Base-by-base conservation (phyloP, 495 filamentous ascomycete species). In the Penicillium herquei region DNA sequence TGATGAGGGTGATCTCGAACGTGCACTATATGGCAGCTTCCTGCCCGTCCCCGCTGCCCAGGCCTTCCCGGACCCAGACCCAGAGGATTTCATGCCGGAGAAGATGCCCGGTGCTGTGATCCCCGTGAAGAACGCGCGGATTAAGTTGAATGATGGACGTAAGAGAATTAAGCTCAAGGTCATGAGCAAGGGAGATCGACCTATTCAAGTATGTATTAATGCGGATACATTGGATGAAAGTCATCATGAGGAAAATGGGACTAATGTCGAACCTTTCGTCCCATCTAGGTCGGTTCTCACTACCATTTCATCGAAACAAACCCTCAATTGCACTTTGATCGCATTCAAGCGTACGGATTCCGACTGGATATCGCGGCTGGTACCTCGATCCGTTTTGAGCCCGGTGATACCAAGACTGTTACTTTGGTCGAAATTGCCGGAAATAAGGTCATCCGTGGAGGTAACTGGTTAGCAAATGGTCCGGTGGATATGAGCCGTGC, bases 301-400 rank as follows among this genome's bases (percentile, higher is more conserved):
- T 98, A 98, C 72, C 92, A 98, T 72, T 91, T 98, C 70, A 83
- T 96, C 64, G 94, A 98, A 77, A 88, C 85, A 17, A 98, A 98
- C 67, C 89, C 92, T 17, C 83, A 88, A 70, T 77, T 98, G 51
- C 84, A 90, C 65, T 98, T 98, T 69, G 94, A 98, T 70, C 89
- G 94, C n/a, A 69, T 83, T 30, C 83, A 84, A 47, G 81, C 92
- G 1, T 92, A 92, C 61, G 94, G 94, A 3, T 96, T 81, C 69
- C 82, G 92, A 10, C 79, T 98, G 17, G 92, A 98, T 65, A 92
- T 98, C 39, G 71, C 92, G 2, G 91, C 95, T 10, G 94, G 94
- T 12, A 97, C 92, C 1, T 94, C 92, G 13, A 86, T 98, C 33
- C 84, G 94, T 34, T 98, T 98, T 58, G 94, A 98, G 74, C 93